Conservation (phyloP, 2,329 filamentous ascomycete species). For the Alternaria consortialis region DNA sequence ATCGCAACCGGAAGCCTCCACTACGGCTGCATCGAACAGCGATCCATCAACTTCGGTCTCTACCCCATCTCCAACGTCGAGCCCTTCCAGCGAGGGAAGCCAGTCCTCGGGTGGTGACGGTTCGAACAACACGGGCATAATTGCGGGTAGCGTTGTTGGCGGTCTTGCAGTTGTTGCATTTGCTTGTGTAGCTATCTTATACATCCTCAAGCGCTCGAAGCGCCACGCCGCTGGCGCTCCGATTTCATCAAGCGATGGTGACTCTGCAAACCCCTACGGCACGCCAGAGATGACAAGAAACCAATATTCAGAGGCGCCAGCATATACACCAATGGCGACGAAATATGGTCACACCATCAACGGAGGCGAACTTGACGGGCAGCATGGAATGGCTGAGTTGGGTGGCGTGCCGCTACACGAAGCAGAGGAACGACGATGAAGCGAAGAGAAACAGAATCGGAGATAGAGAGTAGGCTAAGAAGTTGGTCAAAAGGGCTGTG, state of each 20-base stretch:
- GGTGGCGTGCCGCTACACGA: background rate
- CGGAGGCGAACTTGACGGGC: constrained; percentile 4
- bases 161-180: constrained; percentile 9
- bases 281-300: background rate
- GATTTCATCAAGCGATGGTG: background rate
- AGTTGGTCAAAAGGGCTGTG: background rate
- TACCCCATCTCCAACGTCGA: background rate
- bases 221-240: background rate
- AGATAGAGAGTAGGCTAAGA: background rate
- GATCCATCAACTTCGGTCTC: background rate
- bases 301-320: background rate
- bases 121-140: background rate
- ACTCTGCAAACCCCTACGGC: background rate
- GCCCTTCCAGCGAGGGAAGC: background rate
- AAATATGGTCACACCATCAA: constrained; percentile 2
- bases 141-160: background rate
- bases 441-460: background rate
- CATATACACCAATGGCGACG: background rate
- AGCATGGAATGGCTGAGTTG: background rate
- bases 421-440: background rate
- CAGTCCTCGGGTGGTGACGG: background rate
- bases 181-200: constrained; percentile 2
- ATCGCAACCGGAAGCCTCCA: background rate
- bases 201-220: constrained; percentile 10
- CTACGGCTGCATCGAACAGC: background rate